Percentiles rank a stretch among this genome's conserved stretches.
Conservation (phyloP, 169 alveolate genomes). For the Eimeria acervulina region DNA sequence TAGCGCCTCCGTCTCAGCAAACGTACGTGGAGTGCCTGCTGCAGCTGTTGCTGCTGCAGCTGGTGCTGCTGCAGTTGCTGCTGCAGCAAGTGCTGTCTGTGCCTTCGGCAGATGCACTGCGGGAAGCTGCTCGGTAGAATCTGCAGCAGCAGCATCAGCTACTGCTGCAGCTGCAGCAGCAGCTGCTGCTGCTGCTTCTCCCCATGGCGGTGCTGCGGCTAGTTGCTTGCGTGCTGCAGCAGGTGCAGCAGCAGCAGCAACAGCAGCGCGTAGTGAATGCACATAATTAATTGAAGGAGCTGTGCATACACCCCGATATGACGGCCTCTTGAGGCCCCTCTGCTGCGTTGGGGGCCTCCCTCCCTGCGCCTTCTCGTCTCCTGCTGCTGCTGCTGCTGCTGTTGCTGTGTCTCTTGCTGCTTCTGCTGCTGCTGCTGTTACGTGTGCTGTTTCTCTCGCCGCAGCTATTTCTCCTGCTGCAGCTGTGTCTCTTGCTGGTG, state of each 20-base stretch:
- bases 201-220: neutral
- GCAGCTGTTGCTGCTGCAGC: neutral
- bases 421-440: neutral
- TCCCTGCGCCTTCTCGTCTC: neutral
- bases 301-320: neutral
- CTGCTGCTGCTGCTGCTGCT: neutral
- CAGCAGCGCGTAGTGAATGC: constrained; percentile 14
- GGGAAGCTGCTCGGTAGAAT: neutral
- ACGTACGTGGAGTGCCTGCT: neutral
- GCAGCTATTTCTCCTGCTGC: neutral
- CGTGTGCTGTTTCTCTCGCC: neutral
- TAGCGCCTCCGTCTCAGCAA: too few relatives aligned
- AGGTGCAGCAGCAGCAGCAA: constrained; percentile 10
- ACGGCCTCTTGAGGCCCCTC: neutral
- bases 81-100: neutral
- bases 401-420: neutral
- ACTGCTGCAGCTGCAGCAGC: neutral
- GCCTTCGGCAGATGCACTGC: neutral
- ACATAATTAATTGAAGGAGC: constrained; percentile 4
- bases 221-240: neutral
- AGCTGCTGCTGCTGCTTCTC: constrained; percentile 25
- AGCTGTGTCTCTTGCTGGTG: neutral
- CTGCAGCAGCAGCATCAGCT: neutral
- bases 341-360: neutral
- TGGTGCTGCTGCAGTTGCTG: neutral